Conservation (phyloP, 2,329 filamentous ascomycete species). For the Curvularia verruculosa region DNA sequence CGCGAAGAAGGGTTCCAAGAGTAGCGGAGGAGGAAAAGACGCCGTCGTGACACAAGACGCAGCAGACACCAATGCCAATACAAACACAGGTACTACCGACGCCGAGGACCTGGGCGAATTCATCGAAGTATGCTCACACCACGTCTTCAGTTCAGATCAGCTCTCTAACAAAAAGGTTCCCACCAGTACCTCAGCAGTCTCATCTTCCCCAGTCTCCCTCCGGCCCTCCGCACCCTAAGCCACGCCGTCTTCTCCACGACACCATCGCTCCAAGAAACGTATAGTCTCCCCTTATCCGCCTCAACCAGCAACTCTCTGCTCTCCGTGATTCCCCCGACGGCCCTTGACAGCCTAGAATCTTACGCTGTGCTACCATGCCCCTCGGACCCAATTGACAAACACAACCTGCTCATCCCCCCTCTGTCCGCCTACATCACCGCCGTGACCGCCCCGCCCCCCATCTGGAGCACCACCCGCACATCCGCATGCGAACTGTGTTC, state of each 20-base stretch:
- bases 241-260: slow-evolving; percentile 63
- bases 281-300: slow-evolving; percentile 63
- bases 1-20: slow-evolving; percentile 42
- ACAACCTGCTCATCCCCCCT: slow-evolving; percentile 66
- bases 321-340: slow-evolving; percentile 61
- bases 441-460: slow-evolving; percentile 66
- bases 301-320: slow-evolving; percentile 57
- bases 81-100: slow-evolving; percentile 41
- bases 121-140: slow-evolving; percentile 73
- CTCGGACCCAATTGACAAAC: slow-evolving; percentile 46
- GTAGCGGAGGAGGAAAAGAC: slow-evolving; percentile 26
- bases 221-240: slow-evolving; percentile 65
- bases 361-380: slow-evolving; percentile 66
- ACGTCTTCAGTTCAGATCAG: background rate
- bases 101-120: slow-evolving; percentile 79
- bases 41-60: slow-evolving; percentile 11
- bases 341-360: slow-evolving; percentile 70
- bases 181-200: slow-evolving; percentile 70
- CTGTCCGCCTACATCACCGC: slow-evolving; percentile 67
- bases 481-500: slow-evolving; percentile 74
- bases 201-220: slow-evolving; percentile 70
- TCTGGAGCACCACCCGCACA: slow-evolving; percentile 64
- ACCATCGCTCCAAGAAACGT: slow-evolving; percentile 59
- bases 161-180: background rate
- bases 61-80: slow-evolving; percentile 26